A percentile compares a stretch with the other conserved stretches of the same genome.
Conservation (phyloP, 306 rosid species). For the Gastrolobium bilobum region DNA sequence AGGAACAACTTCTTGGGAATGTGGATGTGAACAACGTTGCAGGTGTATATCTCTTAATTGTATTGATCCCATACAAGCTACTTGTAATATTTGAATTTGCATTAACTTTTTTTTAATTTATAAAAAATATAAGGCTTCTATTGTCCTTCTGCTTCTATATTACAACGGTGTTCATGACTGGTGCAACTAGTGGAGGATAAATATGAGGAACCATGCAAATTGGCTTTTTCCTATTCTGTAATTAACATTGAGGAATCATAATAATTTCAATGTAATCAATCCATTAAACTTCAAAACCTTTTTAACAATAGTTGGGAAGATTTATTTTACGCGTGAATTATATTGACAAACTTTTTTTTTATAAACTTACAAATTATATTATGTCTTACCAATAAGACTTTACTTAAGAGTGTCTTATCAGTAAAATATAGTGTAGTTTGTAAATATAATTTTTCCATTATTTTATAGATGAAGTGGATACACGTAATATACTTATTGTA, state of each 20-base stretch:
- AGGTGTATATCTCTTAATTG: conserved; percentile 50
- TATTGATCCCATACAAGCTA: neutral
- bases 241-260: neutral
- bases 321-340: neutral
- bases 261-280: neutral
- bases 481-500: neutral
- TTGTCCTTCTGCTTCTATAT: neutral
- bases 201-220: neutral
- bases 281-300: neutral
- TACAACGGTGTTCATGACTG: neutral
- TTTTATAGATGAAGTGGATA: no score
- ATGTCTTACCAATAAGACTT: no score
- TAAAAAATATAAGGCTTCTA: neutral
- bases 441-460: no score
- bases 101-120: neutral
- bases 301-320: neutral
- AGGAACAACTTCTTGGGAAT: conserved; percentile 90
- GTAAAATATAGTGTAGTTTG: no score
- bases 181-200: neutral
- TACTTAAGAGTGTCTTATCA: no score
- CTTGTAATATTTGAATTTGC: conserved; percentile 20
- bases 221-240: neutral
- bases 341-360: no score
- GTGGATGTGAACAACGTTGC: conserved; percentile 75
- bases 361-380: no score